Base-by-base conservation (phyloP, 106 monocot species). In the Triglochin maritima region DNA sequence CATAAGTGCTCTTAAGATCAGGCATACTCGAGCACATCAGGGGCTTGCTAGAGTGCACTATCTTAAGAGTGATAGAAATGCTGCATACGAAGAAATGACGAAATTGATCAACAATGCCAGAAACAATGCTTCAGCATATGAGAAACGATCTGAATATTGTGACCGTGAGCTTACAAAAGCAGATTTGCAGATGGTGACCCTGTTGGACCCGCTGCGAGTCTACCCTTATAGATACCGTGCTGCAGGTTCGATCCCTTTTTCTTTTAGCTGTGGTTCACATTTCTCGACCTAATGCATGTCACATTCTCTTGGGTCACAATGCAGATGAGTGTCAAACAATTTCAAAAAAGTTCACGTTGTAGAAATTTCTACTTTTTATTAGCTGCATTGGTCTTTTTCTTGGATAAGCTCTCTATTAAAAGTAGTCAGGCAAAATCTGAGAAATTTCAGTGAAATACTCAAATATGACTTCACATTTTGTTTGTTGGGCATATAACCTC, bases 181-280 rank as follows among this genome's bases (percentile, higher is more conserved):
- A 46, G 98, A 99, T 73, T 76, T 99, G 65, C 75, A 99, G 57
- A 89, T 88, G 79, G 98, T 92, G 14, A 99, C 92, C 17, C 75
- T 81, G 58, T 76, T 99, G 75, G 98, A 99, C 74, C 98, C 98
- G 0, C 59, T 99, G 47, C 74, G 98, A 9, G 86, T 89, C 70
- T 99, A 99, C 71, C 98, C 98, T 50, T 99, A 99, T 62, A 69
- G 98, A 81, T 92, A 99, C 54, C 86, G 98, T 7, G 98, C 98
- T 73, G 96, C 96, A 91, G 96, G 96, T 91, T 3, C 76, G 74
- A 69, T 44, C 9, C 11, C 47, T 67, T 3, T 3, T 5, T 44
- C 15, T 53, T 48, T 46, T n/a, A 9, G 12, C 4, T 50, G 29
- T n/a, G 3, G 7, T 50, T 12, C 16, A 66, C 4, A 64, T 0